These are phyloP conservation scores for Ceratobasidium sp. DNA, from an alignment of 1,284 basidiomycete genomes.

Conservation along the genomic window DNA sequence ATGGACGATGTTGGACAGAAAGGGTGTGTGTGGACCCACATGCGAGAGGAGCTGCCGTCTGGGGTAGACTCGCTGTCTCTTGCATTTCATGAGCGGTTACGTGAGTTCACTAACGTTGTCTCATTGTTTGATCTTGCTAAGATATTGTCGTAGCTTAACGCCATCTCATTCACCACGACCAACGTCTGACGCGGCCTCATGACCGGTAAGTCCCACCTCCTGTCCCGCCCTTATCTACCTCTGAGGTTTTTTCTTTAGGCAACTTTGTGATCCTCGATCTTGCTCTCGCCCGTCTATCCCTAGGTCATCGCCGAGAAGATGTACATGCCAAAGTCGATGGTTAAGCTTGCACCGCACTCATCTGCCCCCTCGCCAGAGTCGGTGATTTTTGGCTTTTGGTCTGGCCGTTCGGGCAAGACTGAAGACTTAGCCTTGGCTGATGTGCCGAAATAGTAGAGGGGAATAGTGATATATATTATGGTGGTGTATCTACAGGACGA, in stretches of 20 bases:
- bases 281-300: constrained; percentile 13
- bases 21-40: neutral
- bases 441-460: too few relatives aligned
- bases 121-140: neutral
- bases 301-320: constrained; percentile 21
- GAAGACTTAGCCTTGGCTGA: too few relatives aligned
- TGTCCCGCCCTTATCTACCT: neutral
- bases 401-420: neutral
- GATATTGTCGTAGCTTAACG: neutral
- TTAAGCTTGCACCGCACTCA: constrained; percentile 16
- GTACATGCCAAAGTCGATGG: constrained; percentile 17
- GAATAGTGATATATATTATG: too few relatives aligned
- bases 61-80: constrained; percentile 24
- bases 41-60: constrained; percentile 24
- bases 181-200: constrained; percentile 30
- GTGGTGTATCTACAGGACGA: too few relatives aligned
- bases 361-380: constrained; percentile 13
- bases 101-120: neutral
- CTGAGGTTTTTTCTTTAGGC: constrained; percentile 3
- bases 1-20: neutral
- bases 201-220: neutral
- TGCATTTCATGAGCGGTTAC: constrained; percentile 30
- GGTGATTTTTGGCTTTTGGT: constrained; percentile 24
- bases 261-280: constrained; percentile 30
- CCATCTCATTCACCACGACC: constrained; percentile 14